phyloP scores from a whole-genome alignment of 148 eudicot species.

The Silene conica region DNA sequence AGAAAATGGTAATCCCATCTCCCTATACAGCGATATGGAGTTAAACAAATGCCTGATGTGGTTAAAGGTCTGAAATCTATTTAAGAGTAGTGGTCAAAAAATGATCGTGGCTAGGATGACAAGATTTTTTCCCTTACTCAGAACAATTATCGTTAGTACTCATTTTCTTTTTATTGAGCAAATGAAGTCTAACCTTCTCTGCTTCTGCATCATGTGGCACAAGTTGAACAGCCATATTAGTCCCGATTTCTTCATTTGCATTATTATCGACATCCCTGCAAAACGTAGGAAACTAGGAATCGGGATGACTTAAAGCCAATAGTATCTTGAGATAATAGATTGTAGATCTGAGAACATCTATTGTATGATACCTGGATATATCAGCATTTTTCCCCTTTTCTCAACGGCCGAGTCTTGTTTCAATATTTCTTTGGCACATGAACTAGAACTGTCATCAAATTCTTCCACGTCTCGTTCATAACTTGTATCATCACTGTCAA shows the following conservation, averaged over 20 bases:
- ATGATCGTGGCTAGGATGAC: background rate
- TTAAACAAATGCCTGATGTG: background rate
- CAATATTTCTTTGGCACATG: conserved; percentile 30
- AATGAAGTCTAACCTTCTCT: conserved; percentile 22
- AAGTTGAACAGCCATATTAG: conserved; percentile 24
- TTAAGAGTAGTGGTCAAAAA: background rate
- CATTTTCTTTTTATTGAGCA: conserved; percentile 32
- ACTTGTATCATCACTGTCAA: conserved; percentile 26
- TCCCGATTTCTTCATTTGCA: conserved; percentile 24
- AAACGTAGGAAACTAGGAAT: background rate
- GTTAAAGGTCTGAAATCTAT: background rate
- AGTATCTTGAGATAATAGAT: background rate
- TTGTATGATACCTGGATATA: conserved; percentile 23
- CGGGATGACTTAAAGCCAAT: background rate
- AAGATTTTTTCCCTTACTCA: conserved; percentile 34
- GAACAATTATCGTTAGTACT: conserved; percentile 28
- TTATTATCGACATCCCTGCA: conserved; percentile 27
- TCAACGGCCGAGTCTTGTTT: conserved; percentile 21
- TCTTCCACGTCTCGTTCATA: conserved; percentile 29
- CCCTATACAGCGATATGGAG: background rate
- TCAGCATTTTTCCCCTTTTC: conserved; percentile 28
- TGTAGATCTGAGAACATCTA: background rate
- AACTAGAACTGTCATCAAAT: conserved; percentile 20
- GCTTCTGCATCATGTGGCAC: conserved; percentile 25
- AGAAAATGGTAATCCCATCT: background rate